phyloP scores from a whole-genome alignment of 768 basidiomycete genomes.

The Boletus insuetus region DNA sequence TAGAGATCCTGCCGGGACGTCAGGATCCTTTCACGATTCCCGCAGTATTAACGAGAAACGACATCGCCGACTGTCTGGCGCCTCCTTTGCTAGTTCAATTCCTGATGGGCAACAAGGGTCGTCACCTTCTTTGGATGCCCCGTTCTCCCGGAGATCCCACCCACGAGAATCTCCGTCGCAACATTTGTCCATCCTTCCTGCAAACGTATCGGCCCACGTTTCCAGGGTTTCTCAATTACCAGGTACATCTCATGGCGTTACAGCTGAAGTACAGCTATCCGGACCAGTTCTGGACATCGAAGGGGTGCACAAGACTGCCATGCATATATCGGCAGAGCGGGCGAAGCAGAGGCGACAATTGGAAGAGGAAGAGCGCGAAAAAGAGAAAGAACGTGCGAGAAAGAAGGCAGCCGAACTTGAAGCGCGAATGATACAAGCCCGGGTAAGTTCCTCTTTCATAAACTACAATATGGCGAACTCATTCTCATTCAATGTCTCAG shows the following conservation, averaged over 20 bases:
- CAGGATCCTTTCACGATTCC: conserved; percentile 14
- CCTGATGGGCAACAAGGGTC: conserved; percentile 21
- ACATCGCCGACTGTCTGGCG: conserved; percentile 21
- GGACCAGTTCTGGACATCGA: conserved; percentile 49
- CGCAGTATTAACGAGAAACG: conserved; percentile 19
- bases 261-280: conserved; percentile 33
- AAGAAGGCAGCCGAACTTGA: conserved; percentile 78
- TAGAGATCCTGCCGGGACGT: conserved; percentile 15
- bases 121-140: conserved; percentile 19
- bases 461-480: conserved; percentile 9
- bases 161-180: conserved; percentile 45
- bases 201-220: conserved; percentile 5
- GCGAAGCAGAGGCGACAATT: conserved; percentile 76
- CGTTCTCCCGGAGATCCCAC: conserved; percentile 34
- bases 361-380: conserved; percentile 81
- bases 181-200: conserved; percentile 27
- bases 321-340: conserved; percentile 83
- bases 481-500: conserved; percentile 21
- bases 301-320: conserved; percentile 66
- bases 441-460: conserved; percentile 14
- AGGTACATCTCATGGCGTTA: conserved; percentile 39
- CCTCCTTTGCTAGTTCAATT: conserved; percentile 21
- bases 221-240: conserved; percentile 41
- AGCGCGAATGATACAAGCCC: conserved; percentile 50
- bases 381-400: conserved; percentile 74